Conservation (phyloP, 2,329 filamentous ascomycete genomes). For the Rasamsonia emersonii region DNA sequence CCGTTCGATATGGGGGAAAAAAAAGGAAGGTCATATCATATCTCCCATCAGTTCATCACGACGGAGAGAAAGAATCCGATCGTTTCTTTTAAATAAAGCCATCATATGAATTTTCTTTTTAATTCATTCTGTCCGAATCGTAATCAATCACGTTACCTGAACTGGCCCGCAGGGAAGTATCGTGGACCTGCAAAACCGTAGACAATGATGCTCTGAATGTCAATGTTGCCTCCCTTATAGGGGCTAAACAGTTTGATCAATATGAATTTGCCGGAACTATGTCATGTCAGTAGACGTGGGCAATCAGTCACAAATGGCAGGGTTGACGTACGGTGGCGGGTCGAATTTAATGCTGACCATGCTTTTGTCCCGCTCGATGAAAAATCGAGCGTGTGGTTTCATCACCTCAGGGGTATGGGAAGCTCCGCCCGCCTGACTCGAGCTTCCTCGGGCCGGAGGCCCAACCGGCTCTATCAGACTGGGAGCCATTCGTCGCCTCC, state of each 20-base stretch:
- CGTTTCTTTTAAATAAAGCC: too few relatives aligned
- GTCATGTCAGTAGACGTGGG: conserved; percentile 7
- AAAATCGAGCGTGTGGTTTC: conserved; percentile 70
- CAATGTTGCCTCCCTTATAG: conserved; percentile 66
- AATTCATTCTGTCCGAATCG: too few relatives aligned
- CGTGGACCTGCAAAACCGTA: conserved; percentile 79
- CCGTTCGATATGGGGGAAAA: too few relatives aligned
- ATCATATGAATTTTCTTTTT: too few relatives aligned
- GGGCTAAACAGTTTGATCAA: conserved; percentile 87
- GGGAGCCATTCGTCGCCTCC: conserved; percentile 17
- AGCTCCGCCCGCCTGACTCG: conserved; percentile 1
- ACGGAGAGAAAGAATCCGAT: too few relatives aligned
- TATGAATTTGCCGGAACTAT: conserved; percentile 67
- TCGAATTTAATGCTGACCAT: conserved; percentile 76
- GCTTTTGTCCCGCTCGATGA: conserved; percentile 71
- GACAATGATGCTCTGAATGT: conserved; percentile 77
- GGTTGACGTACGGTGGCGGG: conserved; percentile 30
- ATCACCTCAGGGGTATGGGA: conserved; percentile 42
- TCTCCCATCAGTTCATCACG: too few relatives aligned
- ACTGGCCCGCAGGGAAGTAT: conserved; percentile 64
- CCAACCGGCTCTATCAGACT: conserved; percentile 21
- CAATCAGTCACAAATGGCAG: neutral
- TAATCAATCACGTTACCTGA: conserved; percentile 43
- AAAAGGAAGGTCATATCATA: too few relatives aligned
- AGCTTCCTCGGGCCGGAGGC: conserved; percentile 4